Evolutionary conservation across 1,284 basidiomycete species (phyloP).

Genomic region (Ceratobasidium papillatum): DNA sequence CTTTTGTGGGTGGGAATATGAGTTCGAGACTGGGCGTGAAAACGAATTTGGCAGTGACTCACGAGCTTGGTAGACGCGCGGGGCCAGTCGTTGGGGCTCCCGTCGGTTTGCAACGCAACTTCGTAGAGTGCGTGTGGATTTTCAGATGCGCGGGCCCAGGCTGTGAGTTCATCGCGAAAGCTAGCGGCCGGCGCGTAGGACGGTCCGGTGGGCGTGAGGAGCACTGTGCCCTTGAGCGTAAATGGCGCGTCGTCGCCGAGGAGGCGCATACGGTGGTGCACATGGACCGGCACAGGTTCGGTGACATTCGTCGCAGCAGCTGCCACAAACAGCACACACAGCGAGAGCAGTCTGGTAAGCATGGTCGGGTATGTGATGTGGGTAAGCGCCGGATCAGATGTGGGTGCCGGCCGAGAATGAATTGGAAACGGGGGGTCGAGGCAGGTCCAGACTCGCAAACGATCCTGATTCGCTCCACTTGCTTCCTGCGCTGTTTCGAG

Average conservation of each 20-base stretch:
- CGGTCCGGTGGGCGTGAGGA: slow-evolving; percentile 17
- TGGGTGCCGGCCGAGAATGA: neutral
- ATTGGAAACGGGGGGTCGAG: slow-evolving; percentile 9
- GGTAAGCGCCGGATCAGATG: slow-evolving; percentile 15
- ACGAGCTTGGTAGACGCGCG: slow-evolving; percentile 31
- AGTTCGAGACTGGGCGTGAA: neutral
- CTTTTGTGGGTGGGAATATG: slow-evolving; percentile 51
- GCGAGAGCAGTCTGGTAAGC: neutral
- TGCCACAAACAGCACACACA: neutral
- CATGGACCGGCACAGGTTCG: neutral
- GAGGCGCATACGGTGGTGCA: slow-evolving; percentile 20
- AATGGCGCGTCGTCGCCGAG: slow-evolving; percentile 16
- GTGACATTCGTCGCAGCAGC: slow-evolving; percentile 5
- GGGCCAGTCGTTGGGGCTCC: slow-evolving; percentile 14
- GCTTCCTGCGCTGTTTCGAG: neutral
- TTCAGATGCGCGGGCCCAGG: slow-evolving; percentile 12
- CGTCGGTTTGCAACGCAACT: slow-evolving; percentile 21
- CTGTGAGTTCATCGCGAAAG: slow-evolving; percentile 6
- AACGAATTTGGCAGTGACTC: neutral
- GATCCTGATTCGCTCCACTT: neutral
- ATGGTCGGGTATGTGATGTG: slow-evolving; percentile 2
- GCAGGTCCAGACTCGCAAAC: neutral
- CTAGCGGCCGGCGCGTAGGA: slow-evolving; percentile 13
- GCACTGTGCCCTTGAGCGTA: slow-evolving; percentile 26
- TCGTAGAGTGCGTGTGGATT: slow-evolving; percentile 23